Base-by-base conservation (phyloP, 768 basidiomycete species). In the Crucibulum laeve region DNA sequence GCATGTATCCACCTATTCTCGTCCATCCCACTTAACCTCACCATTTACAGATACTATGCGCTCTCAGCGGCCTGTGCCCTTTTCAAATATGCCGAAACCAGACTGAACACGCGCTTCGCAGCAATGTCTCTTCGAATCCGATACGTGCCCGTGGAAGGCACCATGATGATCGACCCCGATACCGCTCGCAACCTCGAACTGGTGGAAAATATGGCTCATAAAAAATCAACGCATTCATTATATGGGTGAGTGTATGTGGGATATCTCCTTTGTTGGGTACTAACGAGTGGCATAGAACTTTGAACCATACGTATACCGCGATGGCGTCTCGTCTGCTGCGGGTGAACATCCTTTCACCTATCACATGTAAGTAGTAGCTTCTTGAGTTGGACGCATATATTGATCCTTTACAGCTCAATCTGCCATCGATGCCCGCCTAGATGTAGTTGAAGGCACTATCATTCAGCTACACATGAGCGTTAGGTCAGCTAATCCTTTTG, bases 161-260 rank as follows among this genome's bases (percentile, higher is more conserved):
- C 91, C 0, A 89, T 97, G 87, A 77, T 96, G 76, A 87, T 99
- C 50, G 96, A 98, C 56, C 75, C 82, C 0, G 93, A 93, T 48
- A 92, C 88, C 0, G 89, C 82, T 2, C 77, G 78, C 32, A 93
- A 95, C 58, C 74, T 99, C 4, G 96, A 99, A 57, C 71, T 99
- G 1, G 86, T 95, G 13, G 78, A 71, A 6, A 98, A 94, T 57
- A 74, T 81, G 54, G 58, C 79, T 4, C 67, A 65, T 36, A 81
- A 77, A 52, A 89, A 80, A 59, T 84, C 82, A 0, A 56, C 69
- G 1, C 81, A 90, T 60, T 90, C 89, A 0, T 67, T 96, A 0
- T 88, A 88, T 64, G 84, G 89, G 92, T 90, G 57, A 36, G 68
- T 50, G 5, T 14, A 15, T 15, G 4, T 14, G 35, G 1, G 6